Evolutionary conservation across 768 basidiomycete genomes (phyloP), one percentile per base, ranked within the genome.

Genomic region (Russula sp.): DNA sequence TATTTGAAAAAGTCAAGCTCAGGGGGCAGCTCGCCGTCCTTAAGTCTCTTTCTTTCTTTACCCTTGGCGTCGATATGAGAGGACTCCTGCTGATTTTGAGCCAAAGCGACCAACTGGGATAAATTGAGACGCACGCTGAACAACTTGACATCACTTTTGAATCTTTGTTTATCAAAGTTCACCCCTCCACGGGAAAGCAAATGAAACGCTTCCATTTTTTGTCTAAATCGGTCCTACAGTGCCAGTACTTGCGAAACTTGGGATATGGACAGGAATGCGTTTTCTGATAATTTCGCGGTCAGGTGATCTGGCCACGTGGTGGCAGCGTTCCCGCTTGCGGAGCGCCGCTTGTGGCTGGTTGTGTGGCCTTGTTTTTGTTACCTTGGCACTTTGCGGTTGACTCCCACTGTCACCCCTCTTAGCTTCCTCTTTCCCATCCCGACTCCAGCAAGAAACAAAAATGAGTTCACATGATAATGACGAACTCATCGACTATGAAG

Each of bases 1-100:
- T 92, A 93, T 70, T 89, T 93, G 78, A 98, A 98, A 75, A 96
- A 95, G 74, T 98, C 93, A 8, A 98, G 81, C 70, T 90, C 91
- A 2, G 79, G 69, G 1, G 90, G 94, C 51, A 94, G 81, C 62
- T 82, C 83, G 10, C 76, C 78, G n/a, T 76, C 75, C n/a, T 71
- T 70, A 2, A 62, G 68, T 59, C 63, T 72, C 13, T 70, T 62
- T 18, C 64, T 65, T 34, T 72, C 61, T 66, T 67, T 71, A 36
- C 64, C 64, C 63, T 72, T 69, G 71, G 66, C 69, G 64, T 68
- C 40, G 62, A 58, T 71, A 28, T 58, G 49, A 32, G 59, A 70
- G 62, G 70, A 40, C 68, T 70, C 73, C 77, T 78, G 42, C 22
- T 58, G 34, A 18, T 28, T 44, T 52, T 63, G 20, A 49, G 57